phyloP scores from a whole-genome alignment of 1,284 basidiomycete genomes.

The Apiotrichum mycotoxinovorans region DNA sequence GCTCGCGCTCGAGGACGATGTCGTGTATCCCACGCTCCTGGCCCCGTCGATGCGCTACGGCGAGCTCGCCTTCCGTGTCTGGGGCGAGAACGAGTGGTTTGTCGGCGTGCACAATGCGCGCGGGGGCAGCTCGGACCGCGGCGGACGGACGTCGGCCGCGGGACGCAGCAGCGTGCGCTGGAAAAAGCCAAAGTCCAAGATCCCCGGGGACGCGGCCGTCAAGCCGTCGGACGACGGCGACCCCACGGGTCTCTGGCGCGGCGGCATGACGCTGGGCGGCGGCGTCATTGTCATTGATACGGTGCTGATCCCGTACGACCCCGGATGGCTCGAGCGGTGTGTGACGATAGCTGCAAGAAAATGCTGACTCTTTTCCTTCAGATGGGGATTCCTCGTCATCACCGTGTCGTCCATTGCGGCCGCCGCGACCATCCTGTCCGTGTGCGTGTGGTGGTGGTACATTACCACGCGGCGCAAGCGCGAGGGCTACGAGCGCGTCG shows the following conservation, averaged over 20 bases:
- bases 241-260: conserved; percentile 29
- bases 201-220: not conserved
- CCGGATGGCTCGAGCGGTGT: conserved; percentile 67
- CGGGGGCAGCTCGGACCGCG: conserved; percentile 64
- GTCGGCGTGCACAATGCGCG: conserved; percentile 89
- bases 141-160: conserved; percentile 72
- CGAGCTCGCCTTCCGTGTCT: conserved; percentile 70
- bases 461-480: conserved; percentile 6
- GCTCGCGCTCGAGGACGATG: conserved; percentile 64
- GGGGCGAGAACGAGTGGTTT: conserved; percentile 56
- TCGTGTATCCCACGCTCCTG: conserved; percentile 69
- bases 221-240: not conserved
- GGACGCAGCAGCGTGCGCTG: conserved; percentile 68
- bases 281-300: conserved; percentile 86
- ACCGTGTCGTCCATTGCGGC: conserved; percentile 57
- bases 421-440: conserved; percentile 57
- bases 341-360: not conserved
- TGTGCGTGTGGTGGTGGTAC: conserved; percentile 65
- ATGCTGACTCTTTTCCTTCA: conserved; percentile 7
- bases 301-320: conserved; percentile 78
- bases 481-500: conserved; percentile 16
- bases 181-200: conserved; percentile 32
- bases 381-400: conserved; percentile 44
- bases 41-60: conserved; percentile 65
- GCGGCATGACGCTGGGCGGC: conserved; percentile 55